Evolutionary conservation across 2,329 filamentous ascomycete species (phyloP), one percentile per base, ranked within the genome.

Genomic region (Fonsecaea nubica): DNA sequence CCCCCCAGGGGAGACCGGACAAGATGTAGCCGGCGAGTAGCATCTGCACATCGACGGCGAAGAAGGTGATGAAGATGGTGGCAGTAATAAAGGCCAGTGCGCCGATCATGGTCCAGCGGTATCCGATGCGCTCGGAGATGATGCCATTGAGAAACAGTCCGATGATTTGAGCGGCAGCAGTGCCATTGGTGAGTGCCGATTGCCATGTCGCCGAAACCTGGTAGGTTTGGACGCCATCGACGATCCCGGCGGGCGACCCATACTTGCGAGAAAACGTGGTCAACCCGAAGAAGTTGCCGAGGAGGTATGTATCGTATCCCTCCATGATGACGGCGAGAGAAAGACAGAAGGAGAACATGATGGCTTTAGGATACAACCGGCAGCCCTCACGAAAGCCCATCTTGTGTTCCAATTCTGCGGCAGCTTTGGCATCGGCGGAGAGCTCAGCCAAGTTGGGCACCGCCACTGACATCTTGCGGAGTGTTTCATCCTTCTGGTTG

Each of bases 281-380:
- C 56, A 69, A 60, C 42, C 67, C 72, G 58, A 71, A 74, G 63
- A 74, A 73, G 33, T 72, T 72, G 38, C 71, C 71, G n/a, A 73
- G 70, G 30, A 73, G 67, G 48, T 69, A 71, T 30, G 72, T 73
- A 30, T 74, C 72, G 58, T 74, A 74, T 32, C 72, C 71, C 42
- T 71, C 70, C 71, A 74, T 73, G 64, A 73, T 69, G 52, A 74
- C 68, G n/a, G 72, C 70, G 10, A 72, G 56, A 13, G 69, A 71
- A n/a, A 71, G 65, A 50, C 62, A 64, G 50, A 71, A 69, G 40
- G 69, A 71, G 54, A 69, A 71, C 62, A 71, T 38, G 36, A 71
- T 71, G 45, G 69, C 69, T 81, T 96, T 95, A 66, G 92, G 92
- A 76, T 97, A 97, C 36, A 95, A 84, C 75, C 84, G 87, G 77